phyloP scores from a whole-genome alignment of 208 protist genomes.

The Crithidia bombi region DNA sequence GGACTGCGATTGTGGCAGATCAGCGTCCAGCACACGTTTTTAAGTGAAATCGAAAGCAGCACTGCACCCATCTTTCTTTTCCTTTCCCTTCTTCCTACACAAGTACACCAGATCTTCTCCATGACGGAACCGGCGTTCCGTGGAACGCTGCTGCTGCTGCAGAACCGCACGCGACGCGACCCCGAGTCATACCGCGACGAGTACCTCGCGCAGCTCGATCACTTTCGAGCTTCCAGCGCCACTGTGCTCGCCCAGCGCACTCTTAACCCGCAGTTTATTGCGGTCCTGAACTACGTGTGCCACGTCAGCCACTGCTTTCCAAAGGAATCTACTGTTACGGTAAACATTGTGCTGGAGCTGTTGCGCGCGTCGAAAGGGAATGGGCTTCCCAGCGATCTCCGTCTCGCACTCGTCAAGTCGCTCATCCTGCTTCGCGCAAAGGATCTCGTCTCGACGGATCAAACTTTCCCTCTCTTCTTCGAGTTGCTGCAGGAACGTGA shows the following conservation, averaged over 20 bases:
- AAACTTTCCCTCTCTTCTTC: conserved; percentile 96
- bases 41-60: too few relatives aligned
- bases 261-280: conserved; percentile 88
- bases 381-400: conserved; percentile 80
- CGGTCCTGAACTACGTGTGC: conserved; percentile 82
- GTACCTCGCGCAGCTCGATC: conserved; percentile 94
- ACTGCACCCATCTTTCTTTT: too few relatives aligned
- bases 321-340: conserved; percentile 73
- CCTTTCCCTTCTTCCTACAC: neutral
- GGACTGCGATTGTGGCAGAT: too few relatives aligned
- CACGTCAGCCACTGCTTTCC: conserved; percentile 94
- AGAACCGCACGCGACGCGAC: conserved; percentile 96
- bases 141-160: conserved; percentile 94
- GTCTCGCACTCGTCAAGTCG: conserved; percentile 88
- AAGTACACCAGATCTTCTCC: neutral
- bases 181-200: conserved; percentile 96
- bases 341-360: conserved; percentile 89
- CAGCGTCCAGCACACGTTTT: too few relatives aligned
- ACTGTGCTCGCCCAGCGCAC: conserved; percentile 89
- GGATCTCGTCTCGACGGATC: conserved; percentile 83
- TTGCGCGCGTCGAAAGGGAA: conserved; percentile 77
- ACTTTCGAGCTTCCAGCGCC: conserved; percentile 92
- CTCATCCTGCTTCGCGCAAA: conserved; percentile 95
- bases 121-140: conserved; percentile 84
- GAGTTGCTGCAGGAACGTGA: conserved; percentile 95